Evolutionary conservation across 1,284 basidiomycete genomes (phyloP).

Genomic region (Cryptococcus maquisensis): DNA sequence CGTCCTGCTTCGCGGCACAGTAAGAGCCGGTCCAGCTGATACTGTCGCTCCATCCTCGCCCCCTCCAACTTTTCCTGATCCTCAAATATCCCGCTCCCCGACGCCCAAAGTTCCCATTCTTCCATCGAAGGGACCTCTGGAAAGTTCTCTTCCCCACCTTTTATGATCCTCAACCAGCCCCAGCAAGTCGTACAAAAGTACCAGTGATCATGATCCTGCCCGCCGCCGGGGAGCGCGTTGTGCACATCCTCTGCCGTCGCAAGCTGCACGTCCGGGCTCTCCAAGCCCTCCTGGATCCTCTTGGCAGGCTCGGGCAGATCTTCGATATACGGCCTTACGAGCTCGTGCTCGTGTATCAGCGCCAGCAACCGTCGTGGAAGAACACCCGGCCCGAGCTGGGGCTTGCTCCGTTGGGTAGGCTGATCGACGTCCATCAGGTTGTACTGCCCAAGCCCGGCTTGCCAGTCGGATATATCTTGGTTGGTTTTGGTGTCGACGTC

Average conservation of each 20-base stretch:
- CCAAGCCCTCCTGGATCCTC: neutral
- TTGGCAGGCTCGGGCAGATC: slow-evolving; percentile 23
- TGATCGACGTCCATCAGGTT: slow-evolving; percentile 23
- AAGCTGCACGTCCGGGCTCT: neutral
- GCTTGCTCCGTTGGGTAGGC: slow-evolving; percentile 3
- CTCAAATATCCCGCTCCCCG: neutral
- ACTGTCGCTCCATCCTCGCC: neutral
- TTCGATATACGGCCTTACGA: slow-evolving; percentile 27
- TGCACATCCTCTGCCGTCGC: slow-evolving; percentile 26
- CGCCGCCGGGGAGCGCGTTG: slow-evolving; percentile 34
- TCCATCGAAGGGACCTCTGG: slow-evolving; percentile 15
- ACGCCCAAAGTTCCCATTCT: slow-evolving; percentile 18
- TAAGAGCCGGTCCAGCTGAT: slow-evolving; percentile 14
- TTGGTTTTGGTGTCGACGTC: slow-evolving; percentile 1
- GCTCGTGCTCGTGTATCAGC: slow-evolving; percentile 31
- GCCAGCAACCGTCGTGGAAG: slow-evolving; percentile 25
- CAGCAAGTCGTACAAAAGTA: slow-evolving; percentile 42
- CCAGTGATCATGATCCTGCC: slow-evolving; percentile 26
- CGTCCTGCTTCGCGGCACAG: slow-evolving; percentile 13
- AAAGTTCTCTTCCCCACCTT: slow-evolving; percentile 9
- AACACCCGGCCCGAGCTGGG: slow-evolving; percentile 36
- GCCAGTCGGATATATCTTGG: slow-evolving; percentile 10
- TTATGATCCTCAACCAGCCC: slow-evolving; percentile 33
- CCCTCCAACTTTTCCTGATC: neutral
- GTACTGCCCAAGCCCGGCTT: slow-evolving; percentile 10